These are phyloP conservation scores for Botrytis medusae DNA, from an alignment of 2,329 filamentous ascomycete species.

Conservation along the genomic window DNA sequence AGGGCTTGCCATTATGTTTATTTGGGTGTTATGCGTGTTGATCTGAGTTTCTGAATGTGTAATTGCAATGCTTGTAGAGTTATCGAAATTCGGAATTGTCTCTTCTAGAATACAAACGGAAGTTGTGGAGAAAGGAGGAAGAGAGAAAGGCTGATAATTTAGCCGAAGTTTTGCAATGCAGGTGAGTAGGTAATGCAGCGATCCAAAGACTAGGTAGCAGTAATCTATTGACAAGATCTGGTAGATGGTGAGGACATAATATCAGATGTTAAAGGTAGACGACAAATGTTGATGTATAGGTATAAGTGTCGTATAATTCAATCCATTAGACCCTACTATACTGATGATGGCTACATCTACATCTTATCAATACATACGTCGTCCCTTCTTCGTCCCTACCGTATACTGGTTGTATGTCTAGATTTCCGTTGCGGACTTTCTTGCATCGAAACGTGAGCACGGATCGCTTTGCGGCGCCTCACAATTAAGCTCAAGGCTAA, in stretches of 20 bases:
- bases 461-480: background rate
- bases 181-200: background rate
- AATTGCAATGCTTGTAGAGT: background rate
- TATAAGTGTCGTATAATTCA: background rate
- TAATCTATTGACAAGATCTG: background rate
- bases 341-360: background rate
- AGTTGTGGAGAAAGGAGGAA: conserved; percentile 20
- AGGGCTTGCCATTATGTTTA: background rate
- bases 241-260: background rate
- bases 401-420: background rate
- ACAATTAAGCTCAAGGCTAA: conserved; percentile 20
- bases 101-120: conserved; percentile 17
- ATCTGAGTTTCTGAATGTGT: background rate
- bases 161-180: conserved; percentile 19
- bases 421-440: background rate
- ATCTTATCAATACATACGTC: background rate
- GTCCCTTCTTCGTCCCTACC: background rate
- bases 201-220: background rate
- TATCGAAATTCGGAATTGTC: conserved; percentile 7
- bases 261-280: background rate
- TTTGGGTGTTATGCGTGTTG: background rate
- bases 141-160: conserved; percentile 23
- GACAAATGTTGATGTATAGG: background rate
- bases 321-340: background rate
- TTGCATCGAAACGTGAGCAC: conserved; percentile 1